These are phyloP conservation scores for Yarrowia keelungensis DNA, from an alignment of 805 yeast species.

Conservation along the genomic window DNA sequence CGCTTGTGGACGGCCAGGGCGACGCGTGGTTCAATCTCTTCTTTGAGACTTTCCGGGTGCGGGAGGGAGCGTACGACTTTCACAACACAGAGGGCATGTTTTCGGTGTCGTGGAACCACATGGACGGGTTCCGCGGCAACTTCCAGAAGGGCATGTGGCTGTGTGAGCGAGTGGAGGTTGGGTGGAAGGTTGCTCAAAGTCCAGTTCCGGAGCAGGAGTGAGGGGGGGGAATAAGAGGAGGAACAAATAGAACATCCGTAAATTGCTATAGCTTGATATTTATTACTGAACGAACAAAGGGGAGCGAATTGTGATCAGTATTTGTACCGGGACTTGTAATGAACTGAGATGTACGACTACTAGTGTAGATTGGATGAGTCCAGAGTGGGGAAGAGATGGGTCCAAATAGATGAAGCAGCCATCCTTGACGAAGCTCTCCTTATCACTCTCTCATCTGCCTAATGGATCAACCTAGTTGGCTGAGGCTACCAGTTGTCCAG, in stretches of 20 bases:
- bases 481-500: too few relatives aligned
- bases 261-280: constrained; percentile 25
- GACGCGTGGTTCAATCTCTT: constrained; percentile 56
- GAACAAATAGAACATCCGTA: background rate
- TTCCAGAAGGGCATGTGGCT: constrained; percentile 58
- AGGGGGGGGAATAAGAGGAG: too few relatives aligned
- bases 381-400: too few relatives aligned
- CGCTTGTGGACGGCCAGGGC: constrained; percentile 45
- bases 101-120: constrained; percentile 55
- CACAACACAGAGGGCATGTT: constrained; percentile 42
- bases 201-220: too few relatives aligned
- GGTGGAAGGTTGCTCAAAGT: constrained; percentile 47
- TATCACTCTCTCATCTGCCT: too few relatives aligned
- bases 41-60: constrained; percentile 52
- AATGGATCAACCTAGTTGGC: too few relatives aligned
- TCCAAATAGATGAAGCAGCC: too few relatives aligned
- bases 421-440: too few relatives aligned
- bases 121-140: constrained; percentile 75
- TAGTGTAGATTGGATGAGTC: too few relatives aligned
- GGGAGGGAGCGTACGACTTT: constrained; percentile 32
- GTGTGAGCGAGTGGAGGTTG: constrained; percentile 59
- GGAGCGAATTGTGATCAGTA: too few relatives aligned
- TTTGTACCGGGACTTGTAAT: too few relatives aligned
- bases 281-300: background rate
- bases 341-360: too few relatives aligned